Conservation (phyloP, 2,329 filamentous ascomycete species). For the Coniosporium tulheliwenetii region DNA sequence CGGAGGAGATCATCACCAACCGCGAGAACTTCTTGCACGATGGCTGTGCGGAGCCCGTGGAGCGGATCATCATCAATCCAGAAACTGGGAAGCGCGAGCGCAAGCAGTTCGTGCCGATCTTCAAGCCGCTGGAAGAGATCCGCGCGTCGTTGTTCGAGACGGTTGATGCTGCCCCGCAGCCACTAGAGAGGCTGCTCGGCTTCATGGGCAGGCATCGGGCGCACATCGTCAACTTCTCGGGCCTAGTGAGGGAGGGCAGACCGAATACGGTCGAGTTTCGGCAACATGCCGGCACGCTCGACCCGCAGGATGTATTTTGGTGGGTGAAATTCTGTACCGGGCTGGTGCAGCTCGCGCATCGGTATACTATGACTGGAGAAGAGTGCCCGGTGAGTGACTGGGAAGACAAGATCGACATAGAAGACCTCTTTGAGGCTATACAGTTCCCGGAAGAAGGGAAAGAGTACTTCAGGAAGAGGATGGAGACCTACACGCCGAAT, state of each 20-base stretch:
- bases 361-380: constrained; percentile 1
- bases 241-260: constrained; percentile 2
- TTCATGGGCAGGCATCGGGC: constrained; percentile 1
- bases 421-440: constrained; percentile 8
- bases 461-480: constrained; percentile 4
- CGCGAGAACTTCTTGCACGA: constrained; percentile 3
- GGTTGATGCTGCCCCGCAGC: constrained; percentile 1
- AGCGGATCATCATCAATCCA: background rate
- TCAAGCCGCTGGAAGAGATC: constrained; percentile 3
- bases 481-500: constrained; percentile 1
- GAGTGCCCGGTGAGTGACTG: constrained; percentile 4
- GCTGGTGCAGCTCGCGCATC: constrained; percentile 5
- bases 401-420: constrained; percentile 5
- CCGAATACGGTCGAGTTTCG: constrained; percentile 7
- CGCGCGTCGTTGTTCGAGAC: constrained; percentile 3
- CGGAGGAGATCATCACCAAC: constrained; percentile 3
- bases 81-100: background rate
- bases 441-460: constrained; percentile 4
- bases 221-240: constrained; percentile 5
- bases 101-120: constrained; percentile 1
- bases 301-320: constrained; percentile 2
- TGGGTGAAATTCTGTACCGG: constrained; percentile 6
- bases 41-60: background rate
- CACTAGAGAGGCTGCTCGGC: background rate
- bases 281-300: constrained; percentile 5